Conservation (phyloP, 2,329 filamentous ascomycete species). For the Clonostachys rosea region DNA sequence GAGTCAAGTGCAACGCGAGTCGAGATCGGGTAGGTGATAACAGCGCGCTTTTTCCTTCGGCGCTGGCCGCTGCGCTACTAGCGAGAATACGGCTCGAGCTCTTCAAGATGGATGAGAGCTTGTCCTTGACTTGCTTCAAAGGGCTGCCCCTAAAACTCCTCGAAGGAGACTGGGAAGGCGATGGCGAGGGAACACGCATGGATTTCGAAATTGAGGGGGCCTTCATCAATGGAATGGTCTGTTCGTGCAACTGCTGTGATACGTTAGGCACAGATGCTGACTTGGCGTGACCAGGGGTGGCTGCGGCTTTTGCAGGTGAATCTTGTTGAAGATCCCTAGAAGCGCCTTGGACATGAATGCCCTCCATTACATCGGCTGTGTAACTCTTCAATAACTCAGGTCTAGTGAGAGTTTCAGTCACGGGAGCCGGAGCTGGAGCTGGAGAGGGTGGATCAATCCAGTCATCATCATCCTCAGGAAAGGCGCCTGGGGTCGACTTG, state of each 20-base stretch:
- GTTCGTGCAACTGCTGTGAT: constrained; percentile 3
- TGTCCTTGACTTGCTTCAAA: constrained; percentile 87
- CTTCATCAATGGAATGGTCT: constrained; percentile 45
- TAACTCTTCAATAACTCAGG: constrained; percentile 55
- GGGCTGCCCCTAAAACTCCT: constrained; percentile 66
- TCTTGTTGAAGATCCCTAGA: not conserved
- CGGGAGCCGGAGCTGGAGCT: constrained; percentile 13
- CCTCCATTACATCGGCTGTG: constrained; percentile 58
- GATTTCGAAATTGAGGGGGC: constrained; percentile 53
- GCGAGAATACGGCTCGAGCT: constrained; percentile 82
- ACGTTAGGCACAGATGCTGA: constrained; percentile 51
- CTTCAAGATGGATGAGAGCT: constrained; percentile 85
- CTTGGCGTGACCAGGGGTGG: constrained; percentile 40
- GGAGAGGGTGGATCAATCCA: constrained; percentile 52
- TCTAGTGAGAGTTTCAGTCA: constrained; percentile 21
- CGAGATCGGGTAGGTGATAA: constrained; percentile 48
- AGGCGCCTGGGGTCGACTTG: constrained; percentile 53
- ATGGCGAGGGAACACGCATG: constrained; percentile 25
- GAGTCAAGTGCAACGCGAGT: constrained; percentile 33
- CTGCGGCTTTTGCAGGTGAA: constrained; percentile 5
- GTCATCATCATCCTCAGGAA: constrained; percentile 57
- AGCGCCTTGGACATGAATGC: constrained; percentile 22
- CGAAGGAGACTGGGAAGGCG: constrained; percentile 52
- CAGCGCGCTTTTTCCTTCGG: constrained; percentile 54
- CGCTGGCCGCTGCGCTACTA: constrained; percentile 63